Conservation (phyloP, 257 asterid species). For the Primulina huaijiensis region DNA sequence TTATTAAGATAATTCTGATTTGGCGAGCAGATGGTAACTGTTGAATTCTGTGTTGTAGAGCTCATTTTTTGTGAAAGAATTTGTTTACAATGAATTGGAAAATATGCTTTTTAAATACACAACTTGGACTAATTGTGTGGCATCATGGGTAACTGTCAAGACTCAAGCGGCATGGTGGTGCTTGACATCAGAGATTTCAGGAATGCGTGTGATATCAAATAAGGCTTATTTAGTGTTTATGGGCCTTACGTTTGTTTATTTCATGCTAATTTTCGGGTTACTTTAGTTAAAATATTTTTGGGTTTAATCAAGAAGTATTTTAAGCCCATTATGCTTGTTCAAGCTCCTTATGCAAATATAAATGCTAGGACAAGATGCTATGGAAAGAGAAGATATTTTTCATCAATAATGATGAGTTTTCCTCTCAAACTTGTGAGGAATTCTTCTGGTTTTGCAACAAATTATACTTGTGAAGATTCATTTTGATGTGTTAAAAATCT, state of each 20-base stretch:
- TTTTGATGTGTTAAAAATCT: neutral
- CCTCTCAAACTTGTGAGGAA: neutral
- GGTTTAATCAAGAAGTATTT: neutral
- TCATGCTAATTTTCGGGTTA: neutral
- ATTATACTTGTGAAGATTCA: neutral
- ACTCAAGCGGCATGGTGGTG: neutral
- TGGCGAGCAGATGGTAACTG: slow-evolving; percentile 5
- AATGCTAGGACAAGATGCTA: neutral
- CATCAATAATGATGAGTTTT: neutral
- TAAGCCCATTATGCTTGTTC: neutral
- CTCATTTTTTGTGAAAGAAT: neutral
- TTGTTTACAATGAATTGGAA: neutral
- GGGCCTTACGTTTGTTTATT: neutral
- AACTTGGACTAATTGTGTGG: neutral
- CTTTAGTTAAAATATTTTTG: neutral
- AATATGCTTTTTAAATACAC: neutral
- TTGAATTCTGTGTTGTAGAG: neutral
- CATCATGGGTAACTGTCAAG: neutral
- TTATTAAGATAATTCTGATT: slow-evolving; percentile 9
- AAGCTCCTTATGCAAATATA: neutral
- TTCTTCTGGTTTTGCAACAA: neutral
- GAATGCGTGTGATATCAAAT: slow-evolving; percentile 3
- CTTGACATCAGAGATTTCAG: neutral
- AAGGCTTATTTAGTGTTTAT: neutral
- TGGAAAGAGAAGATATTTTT: neutral